Evolutionary conservation across 495 filamentous ascomycete species (phyloP), one percentile per base, ranked within the genome.

Genomic region (Neurospora tetrasperma): DNA sequence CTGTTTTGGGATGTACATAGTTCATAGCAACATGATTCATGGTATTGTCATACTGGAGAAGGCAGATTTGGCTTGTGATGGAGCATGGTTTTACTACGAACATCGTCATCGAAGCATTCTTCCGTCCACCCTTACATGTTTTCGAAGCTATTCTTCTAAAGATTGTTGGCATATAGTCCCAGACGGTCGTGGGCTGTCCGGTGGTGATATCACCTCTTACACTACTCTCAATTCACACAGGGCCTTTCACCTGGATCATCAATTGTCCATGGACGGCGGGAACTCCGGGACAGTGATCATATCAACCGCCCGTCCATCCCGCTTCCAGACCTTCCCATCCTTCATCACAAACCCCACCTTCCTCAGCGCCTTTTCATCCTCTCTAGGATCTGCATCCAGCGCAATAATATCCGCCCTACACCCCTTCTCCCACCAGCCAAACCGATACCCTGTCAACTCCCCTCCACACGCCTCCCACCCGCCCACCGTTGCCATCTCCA

Each of bases 381-480:
- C 48, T 38, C 78, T 76, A 18, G 82, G 80, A 44, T 84, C 80
- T 0, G 81, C 76, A 6, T 82, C 80, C 23, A 85, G 69, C 9
- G 82, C 84, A 66, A 87, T 80, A 7, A 88, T 79, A 79, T 88
- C 86, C 6, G 86, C 86, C 9, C 82, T 76, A 59, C 78, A 82
- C 0, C 86, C 85, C 69, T 80, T 74, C 68, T 82, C 83, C 44
- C 86, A 73, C 77, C 80, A 85, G 18, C 86, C 86, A 76, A 88
- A 87, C 66, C 79, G 77, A 44, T 80, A 81, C 2, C 86, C 86
- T 59, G 82, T 85, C 16, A 76, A 77, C 23, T 87, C 85, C 11
- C 78, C 81, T 0, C 86, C 86, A 71, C 86, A 88, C 3, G 85
- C 82, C 44, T 86, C 81, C 86, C 86, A 88, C 0, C 86, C 86